Conservation (phyloP, 2,329 filamentous ascomycete species). For the Cyphellophora attinorum region DNA sequence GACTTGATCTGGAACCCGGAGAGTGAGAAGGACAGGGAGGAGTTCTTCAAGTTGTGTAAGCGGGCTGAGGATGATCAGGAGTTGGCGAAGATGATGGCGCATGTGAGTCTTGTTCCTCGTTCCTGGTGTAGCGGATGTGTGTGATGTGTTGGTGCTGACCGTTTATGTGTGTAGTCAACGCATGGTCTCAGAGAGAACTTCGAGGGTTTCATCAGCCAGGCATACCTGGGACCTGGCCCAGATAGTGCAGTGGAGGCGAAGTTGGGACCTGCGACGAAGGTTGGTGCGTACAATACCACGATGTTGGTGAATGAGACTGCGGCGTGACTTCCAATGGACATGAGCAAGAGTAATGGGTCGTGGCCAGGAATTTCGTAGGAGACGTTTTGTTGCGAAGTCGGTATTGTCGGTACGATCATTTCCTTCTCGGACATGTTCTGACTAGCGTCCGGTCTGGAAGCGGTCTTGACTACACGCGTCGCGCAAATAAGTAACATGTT, state of each 20-base stretch:
- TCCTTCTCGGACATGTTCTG: too few relatives aligned
- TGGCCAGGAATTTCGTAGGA: too few relatives aligned
- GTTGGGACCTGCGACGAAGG: neutral
- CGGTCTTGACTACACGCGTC: too few relatives aligned
- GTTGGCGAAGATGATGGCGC: conserved; percentile 10
- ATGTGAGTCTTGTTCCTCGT: conserved; percentile 5
- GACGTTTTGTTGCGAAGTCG: too few relatives aligned
- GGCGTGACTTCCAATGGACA: too few relatives aligned
- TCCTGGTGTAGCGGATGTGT: neutral
- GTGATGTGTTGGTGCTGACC: neutral
- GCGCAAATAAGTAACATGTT: too few relatives aligned
- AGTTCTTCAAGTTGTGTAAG: conserved; percentile 26
- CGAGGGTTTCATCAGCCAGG: neutral
- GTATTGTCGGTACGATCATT: too few relatives aligned
- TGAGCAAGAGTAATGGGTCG: too few relatives aligned
- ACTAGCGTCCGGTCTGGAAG: too few relatives aligned
- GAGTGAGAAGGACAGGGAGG: conserved; percentile 25
- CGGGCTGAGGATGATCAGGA: conserved; percentile 23
- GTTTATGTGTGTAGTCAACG: neutral
- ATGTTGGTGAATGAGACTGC: too few relatives aligned
- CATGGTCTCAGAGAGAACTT: neutral
- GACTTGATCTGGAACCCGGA: conserved; percentile 24
- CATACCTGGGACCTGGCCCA: neutral
- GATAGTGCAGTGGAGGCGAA: neutral
- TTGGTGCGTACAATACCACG: neutral